Percentiles rank a stretch among this genome's conserved stretches.
phyloP scores from a whole-genome alignment of 2,329 filamentous ascomycete species.

The Curvularia spicifera region DNA sequence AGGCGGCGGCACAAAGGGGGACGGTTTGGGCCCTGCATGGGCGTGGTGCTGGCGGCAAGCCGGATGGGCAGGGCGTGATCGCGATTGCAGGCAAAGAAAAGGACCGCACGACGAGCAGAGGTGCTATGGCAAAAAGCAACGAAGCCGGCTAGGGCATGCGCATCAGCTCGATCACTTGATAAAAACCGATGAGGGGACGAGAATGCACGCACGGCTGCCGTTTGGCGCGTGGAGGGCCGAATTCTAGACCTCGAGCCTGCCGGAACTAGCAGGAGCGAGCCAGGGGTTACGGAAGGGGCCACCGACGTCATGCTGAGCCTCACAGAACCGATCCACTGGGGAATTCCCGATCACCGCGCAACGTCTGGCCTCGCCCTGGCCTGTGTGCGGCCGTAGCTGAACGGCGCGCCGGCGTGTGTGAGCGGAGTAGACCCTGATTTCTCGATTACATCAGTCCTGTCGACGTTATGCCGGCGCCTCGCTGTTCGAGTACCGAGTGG shows the following conservation, averaged over 20 bases:
- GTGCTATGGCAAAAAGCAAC: conserved; percentile 10
- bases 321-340: conserved; percentile 21
- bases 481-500: conserved; percentile 21
- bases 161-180: conserved; percentile 19
- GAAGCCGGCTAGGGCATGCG: conserved; percentile 10
- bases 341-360: conserved; percentile 24
- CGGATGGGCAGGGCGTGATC: not conserved
- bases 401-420: conserved; percentile 12
- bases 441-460: conserved; percentile 31
- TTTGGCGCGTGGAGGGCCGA: conserved; percentile 24
- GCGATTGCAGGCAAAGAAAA: conserved; percentile 6
- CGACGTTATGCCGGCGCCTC: conserved; percentile 23
- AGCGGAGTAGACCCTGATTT: conserved; percentile 31
- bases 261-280: conserved; percentile 2
- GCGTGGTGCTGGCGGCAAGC: conserved; percentile 1
- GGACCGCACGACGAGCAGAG: conserved; percentile 12
- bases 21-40: conserved; percentile 17
- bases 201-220: conserved; percentile 12
- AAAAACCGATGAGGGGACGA: conserved; percentile 22
- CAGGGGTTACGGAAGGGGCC: conserved; percentile 26
- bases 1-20: conserved; percentile 14
- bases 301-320: conserved; percentile 23
- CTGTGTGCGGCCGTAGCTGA: not conserved
- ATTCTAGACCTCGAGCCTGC: conserved; percentile 12
- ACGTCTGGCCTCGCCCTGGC: conserved; percentile 13